Percentiles rank a stretch among this genome's conserved stretches.
phyloP scores from a whole-genome alignment of 768 basidiomycete species.

The Amyloporia xantha region DNA sequence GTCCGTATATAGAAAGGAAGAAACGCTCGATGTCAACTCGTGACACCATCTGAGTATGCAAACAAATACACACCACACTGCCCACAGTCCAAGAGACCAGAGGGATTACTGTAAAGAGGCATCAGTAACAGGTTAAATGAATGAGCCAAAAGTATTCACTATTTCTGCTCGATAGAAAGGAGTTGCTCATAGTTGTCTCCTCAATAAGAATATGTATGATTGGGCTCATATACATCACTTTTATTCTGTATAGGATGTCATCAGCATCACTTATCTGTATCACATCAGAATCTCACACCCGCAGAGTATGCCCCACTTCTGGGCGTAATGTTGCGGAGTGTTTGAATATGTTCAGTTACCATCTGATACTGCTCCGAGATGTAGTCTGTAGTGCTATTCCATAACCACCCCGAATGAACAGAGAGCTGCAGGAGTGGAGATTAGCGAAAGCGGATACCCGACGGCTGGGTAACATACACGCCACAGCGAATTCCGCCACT shows the following conservation, averaged over 20 bases:
- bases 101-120: constrained; percentile 22
- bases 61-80: constrained; percentile 28
- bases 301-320: constrained; percentile 28
- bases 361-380: constrained; percentile 7
- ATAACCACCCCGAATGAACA: constrained; percentile 8
- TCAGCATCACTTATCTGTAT: too few species aligned
- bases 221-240: constrained; percentile 28
- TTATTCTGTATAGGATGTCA: constrained; percentile 31
- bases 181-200: constrained; percentile 27
- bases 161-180: constrained; percentile 27
- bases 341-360: constrained; percentile 12
- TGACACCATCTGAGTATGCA: neutral
- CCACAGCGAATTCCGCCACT: constrained; percentile 22
- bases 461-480: too few species aligned
- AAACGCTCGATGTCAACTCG: too few species aligned
- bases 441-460: too few species aligned
- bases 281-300: constrained; percentile 6
- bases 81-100: constrained; percentile 27
- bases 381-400: constrained; percentile 15
- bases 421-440: constrained; percentile 5
- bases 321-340: constrained; percentile 20
- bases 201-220: constrained; percentile 29
- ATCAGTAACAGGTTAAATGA: too few species aligned
- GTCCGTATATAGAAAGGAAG: too few species aligned
- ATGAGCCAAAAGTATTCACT: constrained; percentile 17